These are phyloP conservation scores for Rutstroemia sp. DNA, from an alignment of 2,329 filamentous ascomycete genomes.

Conservation along the genomic window DNA sequence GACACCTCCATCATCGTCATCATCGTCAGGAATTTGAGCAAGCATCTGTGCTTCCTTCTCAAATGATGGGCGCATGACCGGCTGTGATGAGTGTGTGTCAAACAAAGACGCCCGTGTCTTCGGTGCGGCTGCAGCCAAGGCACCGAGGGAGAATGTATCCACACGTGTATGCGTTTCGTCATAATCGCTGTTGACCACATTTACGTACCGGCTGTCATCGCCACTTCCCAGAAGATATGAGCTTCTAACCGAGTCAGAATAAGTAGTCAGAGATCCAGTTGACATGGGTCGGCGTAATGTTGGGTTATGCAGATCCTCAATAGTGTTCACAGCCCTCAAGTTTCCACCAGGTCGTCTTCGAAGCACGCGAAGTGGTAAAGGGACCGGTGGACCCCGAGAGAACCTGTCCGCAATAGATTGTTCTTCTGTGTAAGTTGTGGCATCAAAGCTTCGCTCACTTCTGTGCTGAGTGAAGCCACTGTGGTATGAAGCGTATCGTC, in stretches of 20 bases:
- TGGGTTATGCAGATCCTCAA: constrained; percentile 49
- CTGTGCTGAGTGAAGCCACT: constrained; percentile 44
- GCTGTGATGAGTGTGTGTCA: constrained; percentile 55
- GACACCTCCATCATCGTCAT: constrained; percentile 72
- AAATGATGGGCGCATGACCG: constrained; percentile 66
- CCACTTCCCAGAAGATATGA: constrained; percentile 41
- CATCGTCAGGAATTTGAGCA: constrained; percentile 78
- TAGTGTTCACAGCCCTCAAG: constrained; percentile 59
- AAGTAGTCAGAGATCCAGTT: constrained; percentile 51
- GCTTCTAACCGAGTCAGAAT: constrained; percentile 52
- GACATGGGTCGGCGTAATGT: constrained; percentile 48
- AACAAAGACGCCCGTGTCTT: constrained; percentile 47
- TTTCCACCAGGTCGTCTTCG: constrained; percentile 70
- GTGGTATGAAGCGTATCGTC: constrained; percentile 53
- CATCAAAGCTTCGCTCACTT: constrained; percentile 54
- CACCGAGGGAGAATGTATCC: constrained; percentile 50
- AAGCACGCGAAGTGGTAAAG: constrained; percentile 54
- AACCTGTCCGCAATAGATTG: constrained; percentile 38
- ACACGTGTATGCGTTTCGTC: constrained; percentile 33
- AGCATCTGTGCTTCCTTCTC: constrained; percentile 83
- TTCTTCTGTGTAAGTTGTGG: constrained; percentile 46
- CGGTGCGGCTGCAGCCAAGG: constrained; percentile 43
- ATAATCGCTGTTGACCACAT: constrained; percentile 35
- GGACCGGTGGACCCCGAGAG: constrained; percentile 38
- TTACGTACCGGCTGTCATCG: constrained; percentile 36